Evolutionary conservation across 1,284 basidiomycete species (phyloP), one percentile per base, ranked within the genome.

Genomic region (Apiotrichum montevideense): DNA sequence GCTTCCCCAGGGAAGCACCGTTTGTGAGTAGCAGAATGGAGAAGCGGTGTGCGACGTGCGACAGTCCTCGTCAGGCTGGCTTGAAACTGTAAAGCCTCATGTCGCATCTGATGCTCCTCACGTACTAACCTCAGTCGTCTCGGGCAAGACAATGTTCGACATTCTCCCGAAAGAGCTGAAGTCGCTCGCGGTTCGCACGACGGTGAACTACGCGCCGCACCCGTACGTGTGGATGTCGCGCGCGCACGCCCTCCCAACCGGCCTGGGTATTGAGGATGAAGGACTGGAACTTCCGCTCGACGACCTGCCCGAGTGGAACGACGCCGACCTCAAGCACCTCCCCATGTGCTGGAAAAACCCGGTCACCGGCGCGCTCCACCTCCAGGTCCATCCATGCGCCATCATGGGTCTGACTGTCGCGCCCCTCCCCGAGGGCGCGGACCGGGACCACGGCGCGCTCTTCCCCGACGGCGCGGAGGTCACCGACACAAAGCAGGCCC

Each of bases 171-270:
- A 80, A 0, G 82, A 84, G 62, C 77, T 87, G 64, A 90, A 94
- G 82, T 89, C 87, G 62, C 71, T 95, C 29, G 90, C 89, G 0
- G 87, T 94, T n/a, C 81, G 87, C 21, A 78, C 84, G 2, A 82
- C 79, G 56, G 86, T 90, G 46, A 79, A 77, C 61, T 88, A 87
- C 67, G 80, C 86, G 0, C 86, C 87, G 4, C 87, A 88, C 68
- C 87, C 87, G 5, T 90, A 88, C 70, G 84, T 88, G 13, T 90
- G 87, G 87, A 93, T 92, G 88, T 82, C 86, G 0, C 80, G 84
- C 41, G 85, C 88, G 2, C 81, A 80, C 55, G 85, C 87, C 0
- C 78, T 84, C 67, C 78, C 87, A 0, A 89, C 86, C 5, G 89
- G 87, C 0, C 79, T 93, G 2, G 88, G 88, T 0, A 85, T 92